phyloP scores from a whole-genome alignment of 805 yeast genomes.

The Candida khao-thaluensis region DNA sequence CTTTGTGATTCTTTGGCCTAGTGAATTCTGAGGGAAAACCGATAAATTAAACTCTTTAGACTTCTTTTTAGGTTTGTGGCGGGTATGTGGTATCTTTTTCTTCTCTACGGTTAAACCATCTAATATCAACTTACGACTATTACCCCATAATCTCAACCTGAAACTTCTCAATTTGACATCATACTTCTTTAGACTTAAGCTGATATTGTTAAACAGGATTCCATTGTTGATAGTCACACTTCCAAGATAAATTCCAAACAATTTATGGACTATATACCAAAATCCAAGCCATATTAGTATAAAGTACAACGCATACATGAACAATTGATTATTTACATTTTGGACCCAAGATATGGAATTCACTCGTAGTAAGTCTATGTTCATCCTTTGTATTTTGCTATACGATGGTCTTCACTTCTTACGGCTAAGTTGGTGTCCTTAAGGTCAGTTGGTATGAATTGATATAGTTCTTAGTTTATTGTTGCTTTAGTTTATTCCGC shows the following conservation, averaged over 20 bases:
- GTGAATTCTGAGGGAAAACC: constrained; percentile 17
- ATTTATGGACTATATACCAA: constrained; percentile 32
- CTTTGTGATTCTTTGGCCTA: constrained; percentile 13
- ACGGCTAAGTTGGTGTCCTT: too few species aligned
- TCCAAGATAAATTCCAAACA: constrained; percentile 34
- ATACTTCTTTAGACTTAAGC: constrained; percentile 16
- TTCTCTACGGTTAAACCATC: not conserved
- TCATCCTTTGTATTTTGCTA: too few species aligned
- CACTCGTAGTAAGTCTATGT: too few species aligned
- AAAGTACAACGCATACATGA: constrained; percentile 7
- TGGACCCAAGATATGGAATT: too few species aligned
- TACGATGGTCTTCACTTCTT: not conserved
- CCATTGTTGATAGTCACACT: constrained; percentile 39
- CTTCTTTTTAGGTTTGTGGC: not conserved
- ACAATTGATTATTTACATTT: constrained; percentile 1
- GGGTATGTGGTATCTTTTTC: too few species aligned
- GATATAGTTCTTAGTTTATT: too few species aligned
- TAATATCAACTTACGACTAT: constrained; percentile 28
- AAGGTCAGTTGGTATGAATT: not conserved
- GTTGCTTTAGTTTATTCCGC: not conserved
- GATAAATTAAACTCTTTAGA: constrained; percentile 3
- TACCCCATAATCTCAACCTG: constrained; percentile 41
- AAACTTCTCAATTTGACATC: constrained; percentile 22
- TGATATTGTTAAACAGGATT: constrained; percentile 32
- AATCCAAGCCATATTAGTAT: constrained; percentile 23